Evolutionary conservation across 768 basidiomycete species (phyloP).

Genomic region (Cystofilobasidium bisporidii): DNA sequence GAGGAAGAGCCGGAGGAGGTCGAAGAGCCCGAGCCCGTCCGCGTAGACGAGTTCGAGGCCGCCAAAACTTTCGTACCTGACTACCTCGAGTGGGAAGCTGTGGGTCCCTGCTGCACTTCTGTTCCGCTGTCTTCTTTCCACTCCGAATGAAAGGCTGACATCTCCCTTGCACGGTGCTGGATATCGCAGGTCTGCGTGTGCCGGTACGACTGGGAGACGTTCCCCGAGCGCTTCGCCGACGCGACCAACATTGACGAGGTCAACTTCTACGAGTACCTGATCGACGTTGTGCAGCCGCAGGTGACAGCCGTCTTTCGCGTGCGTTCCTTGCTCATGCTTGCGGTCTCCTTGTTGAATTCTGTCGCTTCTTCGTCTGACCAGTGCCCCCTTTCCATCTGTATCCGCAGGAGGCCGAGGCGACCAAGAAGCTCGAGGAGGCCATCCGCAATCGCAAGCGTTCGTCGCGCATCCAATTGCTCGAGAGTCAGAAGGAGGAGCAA

Average conservation of each 20-base stretch:
- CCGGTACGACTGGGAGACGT: slow-evolving; percentile 72
- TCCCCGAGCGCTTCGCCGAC: slow-evolving; percentile 63
- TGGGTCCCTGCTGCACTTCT: slow-evolving; percentile 40
- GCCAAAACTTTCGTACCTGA: slow-evolving; percentile 34
- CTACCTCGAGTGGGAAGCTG: slow-evolving; percentile 87
- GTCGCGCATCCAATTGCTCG: slow-evolving; percentile 71
- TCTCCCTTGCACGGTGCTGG: too few relatives aligned
- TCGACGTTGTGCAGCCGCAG: slow-evolving; percentile 45
- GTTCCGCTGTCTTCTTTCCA: neutral
- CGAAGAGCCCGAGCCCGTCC: neutral
- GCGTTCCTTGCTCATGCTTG: slow-evolving; percentile 38
- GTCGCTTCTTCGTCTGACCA: neutral
- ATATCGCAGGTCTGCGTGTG: slow-evolving; percentile 65
- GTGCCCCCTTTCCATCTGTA: neutral
- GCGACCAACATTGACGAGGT: slow-evolving; percentile 72
- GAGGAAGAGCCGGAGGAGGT: neutral
- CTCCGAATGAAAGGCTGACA: neutral
- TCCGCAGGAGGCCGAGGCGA: slow-evolving; percentile 36
- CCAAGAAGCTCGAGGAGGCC: slow-evolving; percentile 60
- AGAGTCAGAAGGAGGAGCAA: slow-evolving; percentile 50
- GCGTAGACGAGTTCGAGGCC: slow-evolving; percentile 12
- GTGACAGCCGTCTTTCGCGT: slow-evolving; percentile 62
- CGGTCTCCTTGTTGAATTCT: neutral
- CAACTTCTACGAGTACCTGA: slow-evolving; percentile 54
- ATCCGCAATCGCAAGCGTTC: slow-evolving; percentile 80